Evolutionary conservation across 2,329 filamentous ascomycete genomes (phyloP), one percentile per base, ranked within the genome.

Genomic region (Ophiostoma ips): DNA sequence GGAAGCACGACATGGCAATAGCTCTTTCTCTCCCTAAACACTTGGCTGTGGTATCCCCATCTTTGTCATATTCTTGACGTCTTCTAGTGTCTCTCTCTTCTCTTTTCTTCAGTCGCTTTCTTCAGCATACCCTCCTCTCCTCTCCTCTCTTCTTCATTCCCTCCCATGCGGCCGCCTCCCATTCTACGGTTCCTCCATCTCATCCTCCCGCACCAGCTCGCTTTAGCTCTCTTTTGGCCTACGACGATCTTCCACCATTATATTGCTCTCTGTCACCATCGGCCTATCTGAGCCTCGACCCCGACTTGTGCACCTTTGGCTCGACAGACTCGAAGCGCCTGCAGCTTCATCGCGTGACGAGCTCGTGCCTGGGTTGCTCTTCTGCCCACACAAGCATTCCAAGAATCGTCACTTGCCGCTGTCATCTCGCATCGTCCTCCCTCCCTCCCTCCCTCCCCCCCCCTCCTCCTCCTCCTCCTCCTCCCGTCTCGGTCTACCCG

Each of bases 221-320:
- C 35, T 38, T 41, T 51, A 48, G 37, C 50, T 46, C 15, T 41
- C 30, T 44, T n/a, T 40, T 36, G 50, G 50, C 31, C 40, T 52
- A 24, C 45, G 48, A 38, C 48, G 31, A n/a, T 44, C 53, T 56
- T 54, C 50, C 55, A 53, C 40, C 53, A 56, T 56, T 50, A 33
- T 45, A 45, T 53, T 53, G 45, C 21, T 2, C 16, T 53, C 52
- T 56, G 50, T 54, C 55, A 55, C 18, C 55, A 56, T 55, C 48
- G 33, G 24, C 28, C 13, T 18, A 15, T 12, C 28, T 18, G 18
- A 21, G 31, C 31, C 31, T n/a, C 15, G 15, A 19, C 19, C 43
- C 19, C 18, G 18, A 34, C 28, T 12, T 28, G 5, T 28, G 6
- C 36, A 18, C 6, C 5, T 28, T 28, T 8, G 24, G 8, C 10